phyloP scores from a whole-genome alignment of 345 rosid genomes.

The Hypericum androsaemum region DNA sequence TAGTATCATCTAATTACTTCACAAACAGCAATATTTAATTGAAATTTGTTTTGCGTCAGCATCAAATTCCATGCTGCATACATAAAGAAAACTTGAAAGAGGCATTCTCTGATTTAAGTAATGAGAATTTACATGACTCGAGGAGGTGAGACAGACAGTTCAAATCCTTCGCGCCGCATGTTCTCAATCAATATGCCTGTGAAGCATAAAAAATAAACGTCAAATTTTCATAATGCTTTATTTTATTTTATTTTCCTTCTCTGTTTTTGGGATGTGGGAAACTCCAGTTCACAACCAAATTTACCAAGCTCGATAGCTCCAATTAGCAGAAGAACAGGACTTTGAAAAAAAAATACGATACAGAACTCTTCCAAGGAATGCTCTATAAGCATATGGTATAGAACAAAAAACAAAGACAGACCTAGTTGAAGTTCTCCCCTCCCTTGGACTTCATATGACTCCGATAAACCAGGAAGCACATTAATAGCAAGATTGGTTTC shows the following conservation, averaged over 20 bases:
- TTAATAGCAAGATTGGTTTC: constrained; percentile 98
- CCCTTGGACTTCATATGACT: constrained; percentile 92
- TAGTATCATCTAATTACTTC: no score
- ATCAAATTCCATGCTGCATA: neutral
- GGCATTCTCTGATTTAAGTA: constrained; percentile 6
- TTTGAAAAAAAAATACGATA: no score
- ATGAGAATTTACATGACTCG: constrained; percentile 76
- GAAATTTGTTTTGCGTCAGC: no score
- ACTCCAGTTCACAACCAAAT: constrained; percentile 1
- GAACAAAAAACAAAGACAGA: constrained; percentile 22
- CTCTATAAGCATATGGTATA: neutral
- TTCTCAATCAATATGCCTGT: constrained; percentile 96
- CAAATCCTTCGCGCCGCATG: constrained; percentile 98
- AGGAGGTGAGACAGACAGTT: constrained; percentile 92
- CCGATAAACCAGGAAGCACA: constrained; percentile 79
- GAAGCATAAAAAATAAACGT: constrained; percentile 4
- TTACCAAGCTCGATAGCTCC: neutral
- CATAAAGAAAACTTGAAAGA: constrained; percentile 3
- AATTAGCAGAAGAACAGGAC: no score
- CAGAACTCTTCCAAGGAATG: neutral
- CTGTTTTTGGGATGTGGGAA: no score
- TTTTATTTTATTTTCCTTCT: no score
- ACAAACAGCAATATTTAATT: no score
- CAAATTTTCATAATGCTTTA: no score
- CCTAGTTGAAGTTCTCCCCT: constrained; percentile 99